Evolutionary conservation across 2,329 filamentous ascomycete species (phyloP), one percentile per base, ranked within the genome.

Genomic region (Alternaria sp.): DNA sequence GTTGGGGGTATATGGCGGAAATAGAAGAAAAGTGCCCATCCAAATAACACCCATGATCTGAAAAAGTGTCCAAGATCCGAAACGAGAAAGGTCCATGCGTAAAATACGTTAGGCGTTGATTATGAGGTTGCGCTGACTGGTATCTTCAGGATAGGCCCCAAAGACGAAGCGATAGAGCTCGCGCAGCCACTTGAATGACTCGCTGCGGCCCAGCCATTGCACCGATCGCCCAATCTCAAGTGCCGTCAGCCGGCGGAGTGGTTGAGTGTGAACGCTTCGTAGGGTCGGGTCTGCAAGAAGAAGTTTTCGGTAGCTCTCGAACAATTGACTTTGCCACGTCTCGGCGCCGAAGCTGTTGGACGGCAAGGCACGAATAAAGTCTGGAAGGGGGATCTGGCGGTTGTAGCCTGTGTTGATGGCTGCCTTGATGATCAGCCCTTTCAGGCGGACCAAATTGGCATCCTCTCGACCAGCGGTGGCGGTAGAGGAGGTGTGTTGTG

Each of bases 91-190:
- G 54, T 36, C 40, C 45, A n/a, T 45, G 49, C 57, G 17, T 15
- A 15, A 50, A 32, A 21, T 13, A 30, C 54, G 25, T 71, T 72
- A 80, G 21, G 77, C 77, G 59, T 77, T 77, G 61, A 92, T 90
- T 63, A 85, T 88, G 51, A 90, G 83, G 60, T 91, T 91, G 67
- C 90, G 85, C 57, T 85, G 82, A 50, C 91, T 88, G 1, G 88
- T 90, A 72, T 97, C 93, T 59, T 97, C 93, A 15, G 93, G 81
- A 51, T 90, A 88, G 74, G 95, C 95, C 4, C 93, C 91, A 78
- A 96, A 97, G 3, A 97, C 93, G 44, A 95, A 85, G 57, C 88
- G 87, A 81, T 92, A 97, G 13, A 97, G 83, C 72, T 97, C 93
- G 53, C 89, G 85, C 66, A 97, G 82, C 85, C 95, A 97, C 9